Percentiles rank a stretch among this genome's conserved stretches.
phyloP scores from a whole-genome alignment of 352 stramenopile species.

The Phytophthora quininea region DNA sequence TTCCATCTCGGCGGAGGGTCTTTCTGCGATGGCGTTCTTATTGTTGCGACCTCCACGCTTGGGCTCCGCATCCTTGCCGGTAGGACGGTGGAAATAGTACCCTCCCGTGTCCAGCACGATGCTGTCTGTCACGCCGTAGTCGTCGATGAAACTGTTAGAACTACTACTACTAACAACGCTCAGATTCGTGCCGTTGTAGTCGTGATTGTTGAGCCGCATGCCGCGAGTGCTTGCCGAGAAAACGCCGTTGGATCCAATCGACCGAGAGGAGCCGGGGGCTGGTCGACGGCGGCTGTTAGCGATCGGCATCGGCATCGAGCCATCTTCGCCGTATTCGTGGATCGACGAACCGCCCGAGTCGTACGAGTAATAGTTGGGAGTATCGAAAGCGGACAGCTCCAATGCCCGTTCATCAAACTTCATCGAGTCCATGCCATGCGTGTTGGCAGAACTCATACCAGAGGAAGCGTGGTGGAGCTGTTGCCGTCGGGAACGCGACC shows the following conservation, averaged over 20 bases:
- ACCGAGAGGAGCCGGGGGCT: conserved; percentile 31
- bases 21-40: conserved; percentile 19
- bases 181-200: conserved; percentile 34
- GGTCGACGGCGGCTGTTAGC: conserved; percentile 31
- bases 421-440: conserved; percentile 45
- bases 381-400: conserved; percentile 36
- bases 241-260: conserved; percentile 31
- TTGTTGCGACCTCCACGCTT: conserved; percentile 23
- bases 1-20: conserved; percentile 22
- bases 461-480: conserved; percentile 33
- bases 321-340: conserved; percentile 28
- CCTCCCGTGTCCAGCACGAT: conserved; percentile 69
- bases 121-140: conserved; percentile 58
- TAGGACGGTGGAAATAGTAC: conserved; percentile 73
- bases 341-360: conserved; percentile 42
- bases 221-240: conserved; percentile 33
- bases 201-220: conserved; percentile 41
- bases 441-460: conserved; percentile 33
- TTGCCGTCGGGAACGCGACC: conserved; percentile 19
- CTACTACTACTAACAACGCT: conserved; percentile 55
- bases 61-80: conserved; percentile 20
- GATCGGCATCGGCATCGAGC: conserved; percentile 25
- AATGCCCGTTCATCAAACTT: conserved; percentile 53
- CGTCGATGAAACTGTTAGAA: conserved; percentile 56
- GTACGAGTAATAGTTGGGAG: conserved; percentile 31